These are phyloP conservation scores for Rhizopogon roseolus DNA, from an alignment of 768 basidiomycete species.

Conservation along the genomic window DNA sequence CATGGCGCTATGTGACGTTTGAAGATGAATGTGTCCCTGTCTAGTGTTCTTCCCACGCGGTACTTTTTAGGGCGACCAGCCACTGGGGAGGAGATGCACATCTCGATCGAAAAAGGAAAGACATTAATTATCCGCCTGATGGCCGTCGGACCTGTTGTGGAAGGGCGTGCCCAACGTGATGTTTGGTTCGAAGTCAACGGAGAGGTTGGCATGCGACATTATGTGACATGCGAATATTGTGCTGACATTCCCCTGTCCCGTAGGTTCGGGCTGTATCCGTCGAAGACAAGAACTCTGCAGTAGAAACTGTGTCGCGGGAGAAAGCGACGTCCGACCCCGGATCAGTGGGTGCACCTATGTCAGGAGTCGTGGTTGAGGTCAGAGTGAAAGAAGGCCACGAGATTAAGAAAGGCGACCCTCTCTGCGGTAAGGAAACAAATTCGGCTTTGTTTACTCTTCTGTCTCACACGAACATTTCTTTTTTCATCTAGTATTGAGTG, in stretches of 20 bases:
- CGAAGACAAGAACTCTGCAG: slow-evolving; percentile 95
- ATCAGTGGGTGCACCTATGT: slow-evolving; percentile 97
- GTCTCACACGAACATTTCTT: slow-evolving; percentile 11
- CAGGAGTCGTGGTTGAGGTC: slow-evolving; percentile 97
- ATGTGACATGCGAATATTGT: slow-evolving; percentile 10
- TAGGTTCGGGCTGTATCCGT: slow-evolving; percentile 93
- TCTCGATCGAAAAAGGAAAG: slow-evolving; percentile 95
- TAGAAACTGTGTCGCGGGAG: slow-evolving; percentile 92
- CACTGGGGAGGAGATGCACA: slow-evolving; percentile 93
- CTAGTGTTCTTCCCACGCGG: slow-evolving; percentile 91
- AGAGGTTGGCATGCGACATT: slow-evolving; percentile 50
- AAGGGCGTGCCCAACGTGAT: slow-evolving; percentile 88
- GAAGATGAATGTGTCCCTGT: slow-evolving; percentile 11
- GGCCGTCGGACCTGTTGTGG: slow-evolving; percentile 91
- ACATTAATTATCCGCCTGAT: slow-evolving; percentile 94
- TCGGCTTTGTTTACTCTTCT: slow-evolving; percentile 15
- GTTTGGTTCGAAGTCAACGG: slow-evolving; percentile 99
- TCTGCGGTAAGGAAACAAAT: slow-evolving; percentile 59
- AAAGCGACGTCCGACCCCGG: slow-evolving; percentile 92
- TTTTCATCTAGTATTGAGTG: slow-evolving; percentile 67
- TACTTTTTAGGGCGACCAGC: slow-evolving; percentile 94
- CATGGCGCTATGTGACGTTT: slow-evolving; percentile 1
- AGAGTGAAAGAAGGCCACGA: slow-evolving; percentile 97
- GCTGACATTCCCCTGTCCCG: slow-evolving; percentile 11
- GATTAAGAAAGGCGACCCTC: slow-evolving; percentile 96